Percentiles rank a stretch among this genome's conserved stretches.
These are phyloP conservation scores for Penicillium canariense DNA, from an alignment of 495 filamentous ascomycete species.

Conservation along the genomic window DNA sequence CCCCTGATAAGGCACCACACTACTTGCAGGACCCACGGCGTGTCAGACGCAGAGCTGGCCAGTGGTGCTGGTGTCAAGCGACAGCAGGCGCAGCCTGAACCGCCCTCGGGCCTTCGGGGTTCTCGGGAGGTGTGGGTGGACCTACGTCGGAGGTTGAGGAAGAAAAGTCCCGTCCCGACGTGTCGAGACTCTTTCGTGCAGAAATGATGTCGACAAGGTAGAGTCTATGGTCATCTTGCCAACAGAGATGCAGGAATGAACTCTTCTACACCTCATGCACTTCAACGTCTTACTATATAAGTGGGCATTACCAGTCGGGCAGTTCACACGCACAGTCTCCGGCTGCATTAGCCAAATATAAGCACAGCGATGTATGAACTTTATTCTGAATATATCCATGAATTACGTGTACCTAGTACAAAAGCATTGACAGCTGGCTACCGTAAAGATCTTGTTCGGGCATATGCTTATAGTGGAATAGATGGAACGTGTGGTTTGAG, in stretches of 20 bases:
- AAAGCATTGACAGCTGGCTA: too few relatives aligned
- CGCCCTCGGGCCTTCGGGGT: background rate
- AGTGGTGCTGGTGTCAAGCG: background rate
- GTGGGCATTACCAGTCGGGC: too few relatives aligned
- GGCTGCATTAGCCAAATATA: too few relatives aligned
- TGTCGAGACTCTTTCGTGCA: background rate
- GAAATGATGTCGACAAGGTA: background rate
- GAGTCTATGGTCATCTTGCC: background rate
- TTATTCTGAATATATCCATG: too few relatives aligned
- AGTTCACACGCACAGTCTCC: too few relatives aligned
- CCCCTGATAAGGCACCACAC: background rate
- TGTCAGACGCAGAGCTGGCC: background rate
- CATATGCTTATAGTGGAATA: too few relatives aligned
- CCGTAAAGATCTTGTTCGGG: too few relatives aligned
- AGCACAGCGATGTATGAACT: too few relatives aligned
- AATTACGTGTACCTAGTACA: too few relatives aligned
- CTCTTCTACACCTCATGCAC: background rate
- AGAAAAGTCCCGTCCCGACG: background rate
- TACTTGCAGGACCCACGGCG: background rate
- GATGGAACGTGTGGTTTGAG: too few relatives aligned
- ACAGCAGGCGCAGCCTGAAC: background rate
- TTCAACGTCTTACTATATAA: too few relatives aligned
- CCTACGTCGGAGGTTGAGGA: background rate
- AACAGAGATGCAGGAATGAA: background rate
- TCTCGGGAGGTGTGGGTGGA: background rate